phyloP scores from a whole-genome alignment of 2,329 filamentous ascomycete genomes.

The Hypoxylon sp. region DNA sequence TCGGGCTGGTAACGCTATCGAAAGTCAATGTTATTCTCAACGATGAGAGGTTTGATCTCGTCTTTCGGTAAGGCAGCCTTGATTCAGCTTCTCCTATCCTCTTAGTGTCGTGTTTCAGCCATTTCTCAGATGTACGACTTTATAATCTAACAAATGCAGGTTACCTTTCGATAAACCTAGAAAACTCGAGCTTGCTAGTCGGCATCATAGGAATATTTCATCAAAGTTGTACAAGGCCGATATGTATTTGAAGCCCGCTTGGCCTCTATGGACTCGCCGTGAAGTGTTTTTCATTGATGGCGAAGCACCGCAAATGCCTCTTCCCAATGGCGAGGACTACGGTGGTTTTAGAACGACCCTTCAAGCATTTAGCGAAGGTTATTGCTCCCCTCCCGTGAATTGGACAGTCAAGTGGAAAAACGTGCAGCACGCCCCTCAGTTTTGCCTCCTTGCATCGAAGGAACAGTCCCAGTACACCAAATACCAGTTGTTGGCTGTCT shows the following conservation, averaged over 20 bases:
- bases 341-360: conserved; percentile 69
- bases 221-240: conserved; percentile 69
- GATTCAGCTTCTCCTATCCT: background rate
- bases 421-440: conserved; percentile 64
- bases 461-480: conserved; percentile 61
- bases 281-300: conserved; percentile 68
- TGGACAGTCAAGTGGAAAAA: conserved; percentile 68
- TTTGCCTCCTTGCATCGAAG: conserved; percentile 65
- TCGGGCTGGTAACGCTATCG: conserved; percentile 68
- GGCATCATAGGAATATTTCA: conserved; percentile 68
- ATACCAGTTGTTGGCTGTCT: conserved; percentile 69
- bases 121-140: conserved; percentile 1
- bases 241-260: conserved; percentile 70
- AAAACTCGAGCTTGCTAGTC: conserved; percentile 67
- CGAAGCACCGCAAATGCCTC: conserved; percentile 66
- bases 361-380: conserved; percentile 69
- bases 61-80: conserved; percentile 64
- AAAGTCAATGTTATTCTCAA: conserved; percentile 66
- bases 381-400: conserved; percentile 64
- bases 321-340: conserved; percentile 69
- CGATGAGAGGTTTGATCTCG: conserved; percentile 70
- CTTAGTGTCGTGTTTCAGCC: conserved; percentile 16
- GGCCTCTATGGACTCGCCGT: conserved; percentile 69
- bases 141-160: conserved; percentile 50
- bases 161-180: conserved; percentile 61